A percentile compares a stretch with the other conserved stretches of the same genome.
These are phyloP conservation scores for Mimosa bimucronata DNA, from an alignment of 306 rosid species.

Conservation along the genomic window DNA sequence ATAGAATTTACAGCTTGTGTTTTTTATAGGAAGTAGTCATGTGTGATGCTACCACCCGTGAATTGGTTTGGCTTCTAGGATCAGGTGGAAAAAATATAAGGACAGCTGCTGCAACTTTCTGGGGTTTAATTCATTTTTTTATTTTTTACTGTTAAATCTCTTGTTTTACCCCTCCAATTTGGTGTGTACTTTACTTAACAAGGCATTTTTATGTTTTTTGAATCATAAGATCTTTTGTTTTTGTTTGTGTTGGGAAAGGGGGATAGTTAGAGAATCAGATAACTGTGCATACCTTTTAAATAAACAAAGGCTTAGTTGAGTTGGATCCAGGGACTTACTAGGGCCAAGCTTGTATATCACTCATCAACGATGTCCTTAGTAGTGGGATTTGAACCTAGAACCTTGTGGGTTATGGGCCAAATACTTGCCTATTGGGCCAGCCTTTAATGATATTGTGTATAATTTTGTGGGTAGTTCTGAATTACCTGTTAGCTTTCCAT, in stretches of 20 bases:
- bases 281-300: neutral
- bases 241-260: neutral
- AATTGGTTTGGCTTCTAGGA: neutral
- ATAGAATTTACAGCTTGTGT: neutral
- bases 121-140: neutral
- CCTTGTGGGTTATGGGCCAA: neutral
- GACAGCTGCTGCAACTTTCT: neutral
- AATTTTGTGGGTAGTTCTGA: neutral
- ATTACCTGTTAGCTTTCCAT: neutral
- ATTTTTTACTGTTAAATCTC: neutral
- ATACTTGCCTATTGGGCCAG: neutral
- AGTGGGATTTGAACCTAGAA: neutral
- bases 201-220: neutral
- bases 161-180: neutral
- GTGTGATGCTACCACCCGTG: neutral
- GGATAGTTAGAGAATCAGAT: neutral
- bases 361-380: neutral
- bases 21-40: neutral
- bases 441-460: neutral
- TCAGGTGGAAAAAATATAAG: neutral
- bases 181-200: neutral
- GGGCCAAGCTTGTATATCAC: neutral
- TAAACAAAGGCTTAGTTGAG: neutral
- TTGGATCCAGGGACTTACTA: neutral
- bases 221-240: neutral